Base-by-base conservation (phyloP, 106 monocot genomes). In the Xerophyta viscosa region DNA sequence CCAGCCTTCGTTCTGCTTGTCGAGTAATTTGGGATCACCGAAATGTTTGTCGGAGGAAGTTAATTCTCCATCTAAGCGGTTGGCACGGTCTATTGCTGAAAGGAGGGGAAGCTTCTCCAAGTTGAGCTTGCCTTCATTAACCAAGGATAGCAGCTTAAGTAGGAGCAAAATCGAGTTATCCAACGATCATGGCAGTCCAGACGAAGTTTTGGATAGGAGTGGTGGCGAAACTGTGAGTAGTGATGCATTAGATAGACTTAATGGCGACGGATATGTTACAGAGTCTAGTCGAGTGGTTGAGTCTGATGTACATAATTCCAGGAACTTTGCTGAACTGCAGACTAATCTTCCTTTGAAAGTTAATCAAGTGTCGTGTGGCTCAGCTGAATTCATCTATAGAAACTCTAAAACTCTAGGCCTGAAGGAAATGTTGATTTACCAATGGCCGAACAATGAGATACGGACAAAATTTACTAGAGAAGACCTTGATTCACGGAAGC, bases 51-150 rank as follows among this genome's bases (percentile, higher is more conserved):
- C 50, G 14, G 29, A 63, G 20, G 24, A 46, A 58, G 58, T 23
- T 46, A 41, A 14, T 55, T 83, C 69, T 27, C 77, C 77, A 25
- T 66, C 66, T 8, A 92, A 77, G 65, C 62, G 27, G 3, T 60
- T 58, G 44, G 39, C 48, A 54, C 48, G 50, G 11, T 93, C 83
- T 17, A 80, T 93, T 75, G 83, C 93, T 51, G 87, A 93, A 52
- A 80, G 93, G 56, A 71, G 93, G 68, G 79, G 77, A 48, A 71
- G 72, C 20, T 84, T 93, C 63, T 81, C 74, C 10, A 51, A 62
- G 52, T 26, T 93, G 37, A 78, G 78, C 51, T 64, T 93, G 71
- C 63, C 80, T 39, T 23, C 65, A 21, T 26, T 80, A 24, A 57
- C 53, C 9, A 67, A 80, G 37, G 70, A 73, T 60, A 23, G 45